Evolutionary conservation across 2,329 filamentous ascomycete genomes (phyloP).

Genomic region (Fusarium nisikadoi): DNA sequence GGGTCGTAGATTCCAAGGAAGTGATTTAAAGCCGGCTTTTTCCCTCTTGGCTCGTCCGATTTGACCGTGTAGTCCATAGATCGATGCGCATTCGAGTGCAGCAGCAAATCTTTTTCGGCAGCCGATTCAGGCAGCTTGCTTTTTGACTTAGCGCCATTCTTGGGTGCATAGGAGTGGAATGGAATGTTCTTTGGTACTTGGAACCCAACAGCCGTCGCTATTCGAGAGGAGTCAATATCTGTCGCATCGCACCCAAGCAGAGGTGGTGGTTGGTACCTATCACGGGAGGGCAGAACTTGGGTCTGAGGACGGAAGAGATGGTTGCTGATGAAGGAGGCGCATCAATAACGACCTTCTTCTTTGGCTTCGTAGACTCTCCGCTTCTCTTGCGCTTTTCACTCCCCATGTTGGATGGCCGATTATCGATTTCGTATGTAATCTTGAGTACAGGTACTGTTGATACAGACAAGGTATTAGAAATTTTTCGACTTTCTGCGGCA

Average conservation of each 20-base stretch:
- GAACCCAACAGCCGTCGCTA: slow-evolving; percentile 52
- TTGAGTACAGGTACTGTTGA: neutral
- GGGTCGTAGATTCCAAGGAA: slow-evolving; percentile 74
- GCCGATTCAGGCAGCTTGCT: slow-evolving; percentile 54
- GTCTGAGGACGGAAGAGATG: slow-evolving; percentile 59
- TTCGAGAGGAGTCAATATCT: slow-evolving; percentile 37
- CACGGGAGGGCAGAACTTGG: slow-evolving; percentile 62
- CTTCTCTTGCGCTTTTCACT: slow-evolving; percentile 63
- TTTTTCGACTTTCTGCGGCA: slow-evolving; percentile 42
- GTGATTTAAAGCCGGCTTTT: slow-evolving; percentile 63
- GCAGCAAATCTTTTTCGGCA: slow-evolving; percentile 60
- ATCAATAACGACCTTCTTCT: slow-evolving; percentile 65
- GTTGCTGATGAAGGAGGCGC: slow-evolving; percentile 53
- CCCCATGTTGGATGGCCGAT: slow-evolving; percentile 48
- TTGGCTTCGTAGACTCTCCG: slow-evolving; percentile 55
- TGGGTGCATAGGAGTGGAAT: slow-evolving; percentile 62
- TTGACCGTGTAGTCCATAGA: slow-evolving; percentile 69
- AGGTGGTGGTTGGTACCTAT: slow-evolving; percentile 55
- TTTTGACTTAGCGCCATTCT: slow-evolving; percentile 48
- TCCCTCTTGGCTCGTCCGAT: slow-evolving; percentile 53
- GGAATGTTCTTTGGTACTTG: slow-evolving; percentile 49
- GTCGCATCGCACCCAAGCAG: slow-evolving; percentile 1
- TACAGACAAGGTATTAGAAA: slow-evolving; percentile 40
- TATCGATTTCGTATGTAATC: slow-evolving; percentile 12
- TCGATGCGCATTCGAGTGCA: slow-evolving; percentile 67